These are phyloP conservation scores for Aspergillus campestris DNA, from an alignment of 495 filamentous ascomycete genomes.

Conservation along the genomic window DNA sequence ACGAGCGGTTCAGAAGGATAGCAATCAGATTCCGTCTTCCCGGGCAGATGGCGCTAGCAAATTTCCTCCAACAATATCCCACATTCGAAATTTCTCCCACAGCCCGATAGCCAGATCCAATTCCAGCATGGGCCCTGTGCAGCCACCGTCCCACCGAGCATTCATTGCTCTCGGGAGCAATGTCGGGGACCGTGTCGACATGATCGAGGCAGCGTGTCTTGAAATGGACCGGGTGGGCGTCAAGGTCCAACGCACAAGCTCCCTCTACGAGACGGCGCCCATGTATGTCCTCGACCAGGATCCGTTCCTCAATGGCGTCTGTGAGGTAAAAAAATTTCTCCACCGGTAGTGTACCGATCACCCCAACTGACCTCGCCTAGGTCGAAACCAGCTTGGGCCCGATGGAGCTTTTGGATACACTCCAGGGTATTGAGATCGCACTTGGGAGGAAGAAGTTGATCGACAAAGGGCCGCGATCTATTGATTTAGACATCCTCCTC, in stretches of 20 bases:
- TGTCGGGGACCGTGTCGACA: conserved; percentile 72
- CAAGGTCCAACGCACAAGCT: conserved; percentile 69
- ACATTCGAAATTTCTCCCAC: conserved; percentile 19
- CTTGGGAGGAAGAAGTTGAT: conserved; percentile 77
- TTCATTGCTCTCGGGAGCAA: conserved; percentile 93
- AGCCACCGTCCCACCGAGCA: conserved; percentile 40
- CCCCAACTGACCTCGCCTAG: conserved; percentile 33
- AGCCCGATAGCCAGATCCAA: conserved; percentile 10
- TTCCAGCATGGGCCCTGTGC: conserved; percentile 18
- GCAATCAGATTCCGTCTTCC: too few relatives aligned
- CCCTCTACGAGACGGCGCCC: conserved; percentile 85
- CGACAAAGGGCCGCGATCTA: conserved; percentile 87
- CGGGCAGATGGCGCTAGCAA: too few relatives aligned
- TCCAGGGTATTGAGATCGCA: conserved; percentile 73
- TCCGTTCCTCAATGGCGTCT: conserved; percentile 85
- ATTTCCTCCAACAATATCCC: background rate
- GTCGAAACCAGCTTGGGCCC: conserved; percentile 74
- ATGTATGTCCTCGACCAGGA: conserved; percentile 94
- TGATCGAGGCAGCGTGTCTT: conserved; percentile 74
- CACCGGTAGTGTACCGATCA: too few relatives aligned
- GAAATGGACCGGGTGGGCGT: conserved; percentile 66
- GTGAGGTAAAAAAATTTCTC: conserved; percentile 53
- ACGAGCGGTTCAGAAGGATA: too few relatives aligned
- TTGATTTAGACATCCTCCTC: conserved; percentile 89
- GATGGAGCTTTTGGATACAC: conserved; percentile 61